phyloP scores from a whole-genome alignment of 2,329 filamentous ascomycete genomes.

The Trichocomaceae sp. region DNA sequence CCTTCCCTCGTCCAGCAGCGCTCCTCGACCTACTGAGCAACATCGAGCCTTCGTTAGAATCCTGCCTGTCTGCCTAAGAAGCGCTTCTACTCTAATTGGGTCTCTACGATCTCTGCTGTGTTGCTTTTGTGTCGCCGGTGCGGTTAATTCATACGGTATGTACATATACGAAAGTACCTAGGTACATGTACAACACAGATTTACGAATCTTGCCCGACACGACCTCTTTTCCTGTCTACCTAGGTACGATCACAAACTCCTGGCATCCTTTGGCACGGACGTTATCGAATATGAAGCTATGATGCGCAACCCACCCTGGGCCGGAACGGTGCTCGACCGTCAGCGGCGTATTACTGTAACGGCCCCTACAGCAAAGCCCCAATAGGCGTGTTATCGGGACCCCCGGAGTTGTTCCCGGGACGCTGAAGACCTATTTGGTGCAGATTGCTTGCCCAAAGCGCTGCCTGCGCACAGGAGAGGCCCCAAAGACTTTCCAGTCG shows the following conservation, averaged over 20 bases:
- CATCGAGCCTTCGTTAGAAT: no score
- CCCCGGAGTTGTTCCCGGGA: constrained; percentile 20
- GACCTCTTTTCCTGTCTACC: background rate
- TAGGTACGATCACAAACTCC: background rate
- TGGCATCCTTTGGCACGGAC: background rate
- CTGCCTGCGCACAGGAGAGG: constrained; percentile 15
- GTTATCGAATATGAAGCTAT: constrained; percentile 21
- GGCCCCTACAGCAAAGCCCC: constrained; percentile 18
- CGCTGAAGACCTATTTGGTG: constrained; percentile 5
- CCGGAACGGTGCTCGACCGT: constrained; percentile 21
- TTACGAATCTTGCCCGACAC: background rate
- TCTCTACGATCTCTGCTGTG: no score
- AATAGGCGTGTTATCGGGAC: constrained; percentile 19
- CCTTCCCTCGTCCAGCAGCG: background rate
- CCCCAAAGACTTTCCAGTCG: constrained; percentile 16
- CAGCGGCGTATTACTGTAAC: constrained; percentile 18
- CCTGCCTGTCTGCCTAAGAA: no score
- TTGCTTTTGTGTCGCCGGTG: background rate
- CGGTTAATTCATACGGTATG: no score
- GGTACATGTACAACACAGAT: no score
- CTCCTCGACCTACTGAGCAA: background rate
- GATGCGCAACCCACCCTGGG: constrained; percentile 24
- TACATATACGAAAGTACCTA: no score
- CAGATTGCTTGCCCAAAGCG: constrained; percentile 15
- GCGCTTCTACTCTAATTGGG: background rate